Evolutionary conservation across 2,329 filamentous ascomycete genomes (phyloP).

Genomic region (Exophiala alcalophila): DNA sequence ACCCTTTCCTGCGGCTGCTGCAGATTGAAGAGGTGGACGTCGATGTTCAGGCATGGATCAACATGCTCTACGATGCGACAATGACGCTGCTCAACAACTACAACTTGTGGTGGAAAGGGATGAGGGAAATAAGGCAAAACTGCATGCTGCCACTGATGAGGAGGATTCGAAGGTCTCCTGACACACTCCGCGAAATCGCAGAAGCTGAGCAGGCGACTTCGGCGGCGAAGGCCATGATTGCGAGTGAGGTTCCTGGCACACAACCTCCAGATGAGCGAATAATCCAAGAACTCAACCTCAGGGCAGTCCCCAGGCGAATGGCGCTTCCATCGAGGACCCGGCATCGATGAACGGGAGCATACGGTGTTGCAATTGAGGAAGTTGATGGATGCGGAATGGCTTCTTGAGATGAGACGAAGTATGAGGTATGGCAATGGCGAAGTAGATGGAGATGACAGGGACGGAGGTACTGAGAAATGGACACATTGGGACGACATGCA

Average conservation of each 20-base stretch:
- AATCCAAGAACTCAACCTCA: conserved; percentile 12
- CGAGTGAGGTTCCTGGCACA: conserved; percentile 13
- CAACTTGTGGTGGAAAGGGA: conserved; percentile 23
- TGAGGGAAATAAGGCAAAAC: conserved; percentile 18
- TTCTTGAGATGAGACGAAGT: neutral
- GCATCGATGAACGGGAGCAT: conserved; percentile 19
- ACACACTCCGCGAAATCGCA: conserved; percentile 13
- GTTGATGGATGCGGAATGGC: neutral
- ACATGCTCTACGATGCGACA: conserved; percentile 21
- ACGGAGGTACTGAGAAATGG: no score
- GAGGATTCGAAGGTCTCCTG: conserved; percentile 15
- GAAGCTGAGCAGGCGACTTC: conserved; percentile 14
- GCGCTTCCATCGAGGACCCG: conserved; percentile 9
- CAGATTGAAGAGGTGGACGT: conserved; percentile 4
- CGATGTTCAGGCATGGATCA: conserved; percentile 8
- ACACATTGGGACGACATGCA: no score
- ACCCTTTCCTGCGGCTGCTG: conserved; percentile 20
- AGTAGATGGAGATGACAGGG: no score
- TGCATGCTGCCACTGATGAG: conserved; percentile 22
- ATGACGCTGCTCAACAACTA: conserved; percentile 22
- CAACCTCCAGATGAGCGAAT: conserved; percentile 8
- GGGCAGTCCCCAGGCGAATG: conserved; percentile 2
- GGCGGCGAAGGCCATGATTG: conserved; percentile 11
- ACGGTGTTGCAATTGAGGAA: conserved; percentile 2
- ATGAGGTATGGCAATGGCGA: no score